A percentile compares a stretch with the other conserved stretches of the same genome.
Conservation (phyloP, 148 eudicot genomes). For the Chenopodium berlandieri region DNA sequence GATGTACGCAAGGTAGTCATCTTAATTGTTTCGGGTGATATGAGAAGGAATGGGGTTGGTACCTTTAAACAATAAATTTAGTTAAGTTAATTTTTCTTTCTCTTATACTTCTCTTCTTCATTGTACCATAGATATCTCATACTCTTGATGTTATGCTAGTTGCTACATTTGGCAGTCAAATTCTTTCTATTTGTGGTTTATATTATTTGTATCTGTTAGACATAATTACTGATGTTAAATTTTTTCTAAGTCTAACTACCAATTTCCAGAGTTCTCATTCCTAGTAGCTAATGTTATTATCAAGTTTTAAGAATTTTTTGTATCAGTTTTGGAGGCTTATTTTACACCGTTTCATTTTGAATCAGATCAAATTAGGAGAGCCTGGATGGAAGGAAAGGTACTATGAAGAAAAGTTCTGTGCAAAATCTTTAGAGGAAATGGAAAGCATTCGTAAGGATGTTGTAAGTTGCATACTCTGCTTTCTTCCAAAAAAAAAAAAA, state of each 20-base stretch:
- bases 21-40: too few relatives aligned
- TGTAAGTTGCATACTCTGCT: constrained; percentile 49
- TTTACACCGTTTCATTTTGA: not conserved
- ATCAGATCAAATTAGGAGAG: constrained; percentile 77
- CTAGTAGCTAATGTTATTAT: not conserved
- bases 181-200: not conserved
- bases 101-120: not conserved
- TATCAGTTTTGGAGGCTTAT: constrained; percentile 2
- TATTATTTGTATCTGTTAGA: not conserved
- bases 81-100: not conserved
- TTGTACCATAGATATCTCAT: not conserved
- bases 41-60: too few relatives aligned
- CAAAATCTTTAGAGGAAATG: constrained; percentile 69
- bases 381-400: constrained; percentile 98
- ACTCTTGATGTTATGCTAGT: not conserved
- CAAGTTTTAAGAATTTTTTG: not conserved
- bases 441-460: constrained; percentile 72
- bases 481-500: not conserved
- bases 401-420: constrained; percentile 85
- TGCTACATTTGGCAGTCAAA: not conserved
- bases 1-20: not conserved
- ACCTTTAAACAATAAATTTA: not conserved
- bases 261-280: too few relatives aligned
- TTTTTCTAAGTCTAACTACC: not conserved
- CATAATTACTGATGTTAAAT: not conserved